phyloP scores from a whole-genome alignment of 208 protist species.

The Angomonas ambiguus region DNA sequence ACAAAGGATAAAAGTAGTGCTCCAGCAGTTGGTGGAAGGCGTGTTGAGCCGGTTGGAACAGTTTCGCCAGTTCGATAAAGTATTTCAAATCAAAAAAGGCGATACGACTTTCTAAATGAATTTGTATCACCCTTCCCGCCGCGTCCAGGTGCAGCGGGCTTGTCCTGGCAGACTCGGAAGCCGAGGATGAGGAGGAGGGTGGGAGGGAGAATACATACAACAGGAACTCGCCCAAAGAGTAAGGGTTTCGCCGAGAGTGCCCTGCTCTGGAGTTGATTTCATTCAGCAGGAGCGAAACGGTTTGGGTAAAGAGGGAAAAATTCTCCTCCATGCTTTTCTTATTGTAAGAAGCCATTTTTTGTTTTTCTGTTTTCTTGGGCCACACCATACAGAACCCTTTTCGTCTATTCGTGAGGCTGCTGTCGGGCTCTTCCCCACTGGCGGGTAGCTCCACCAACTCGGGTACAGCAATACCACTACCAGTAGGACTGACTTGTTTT shows the following conservation, averaged over 20 bases:
- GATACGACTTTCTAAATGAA: neutral
- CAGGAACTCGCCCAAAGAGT: neutral
- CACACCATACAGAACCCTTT: neutral
- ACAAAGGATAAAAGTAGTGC: neutral
- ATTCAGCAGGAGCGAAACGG: neutral
- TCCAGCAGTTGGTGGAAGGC: neutral
- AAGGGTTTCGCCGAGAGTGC: neutral
- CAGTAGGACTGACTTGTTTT: no score
- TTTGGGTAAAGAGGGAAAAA: neutral
- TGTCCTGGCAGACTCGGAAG: no score
- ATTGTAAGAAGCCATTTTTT: neutral
- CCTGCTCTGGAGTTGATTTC: neutral
- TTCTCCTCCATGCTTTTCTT: neutral
- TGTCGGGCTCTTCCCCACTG: neutral
- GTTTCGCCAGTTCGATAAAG: neutral
- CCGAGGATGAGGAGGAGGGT: no score
- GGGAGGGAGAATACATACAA: neutral
- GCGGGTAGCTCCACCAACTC: no score
- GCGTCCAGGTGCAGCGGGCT: neutral
- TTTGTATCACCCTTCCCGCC: neutral
- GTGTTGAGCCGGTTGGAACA: neutral
- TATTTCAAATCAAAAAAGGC: neutral
- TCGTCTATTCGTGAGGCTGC: neutral
- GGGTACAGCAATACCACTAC: no score
- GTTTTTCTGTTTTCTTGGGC: neutral